Evolutionary conservation across 192 early-diverging fungal species (phyloP).

Genomic region (Mortierella hygrophila): DNA sequence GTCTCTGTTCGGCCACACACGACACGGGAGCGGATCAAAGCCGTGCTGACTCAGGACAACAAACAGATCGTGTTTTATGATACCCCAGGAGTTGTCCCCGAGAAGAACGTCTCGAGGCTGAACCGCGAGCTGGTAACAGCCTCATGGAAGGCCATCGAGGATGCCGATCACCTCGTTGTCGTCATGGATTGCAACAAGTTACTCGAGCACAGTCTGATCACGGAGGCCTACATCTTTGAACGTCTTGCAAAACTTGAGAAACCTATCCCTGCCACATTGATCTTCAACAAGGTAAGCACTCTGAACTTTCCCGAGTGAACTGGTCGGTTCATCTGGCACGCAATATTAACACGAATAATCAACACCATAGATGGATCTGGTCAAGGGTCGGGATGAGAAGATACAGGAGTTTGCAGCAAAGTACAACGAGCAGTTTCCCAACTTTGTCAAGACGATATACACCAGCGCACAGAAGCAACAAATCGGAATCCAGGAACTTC

Average conservation of each 20-base stretch:
- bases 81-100: slow-evolving; percentile 70
- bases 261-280: slow-evolving; percentile 61
- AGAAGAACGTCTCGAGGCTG: slow-evolving; percentile 57
- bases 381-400: slow-evolving; percentile 43
- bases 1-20: slow-evolving; percentile 81
- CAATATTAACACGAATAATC: background rate
- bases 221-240: slow-evolving; percentile 63
- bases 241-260: slow-evolving; percentile 53
- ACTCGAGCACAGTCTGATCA: slow-evolving; percentile 31
- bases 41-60: slow-evolving; percentile 65
- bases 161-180: slow-evolving; percentile 67
- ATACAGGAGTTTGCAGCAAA: slow-evolving; percentile 49
- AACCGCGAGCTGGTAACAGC: slow-evolving; percentile 66
- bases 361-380: slow-evolving; percentile 58
- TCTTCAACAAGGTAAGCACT: slow-evolving; percentile 69
- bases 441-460: slow-evolving; percentile 51
- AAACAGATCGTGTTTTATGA: slow-evolving; percentile 77
- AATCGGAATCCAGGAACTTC: slow-evolving; percentile 37
- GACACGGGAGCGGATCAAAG: slow-evolving; percentile 75
- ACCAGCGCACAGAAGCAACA: slow-evolving; percentile 26
- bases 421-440: slow-evolving; percentile 50
- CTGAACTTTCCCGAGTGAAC: background rate
- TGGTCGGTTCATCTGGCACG: background rate
- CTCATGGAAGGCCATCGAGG: slow-evolving; percentile 69
- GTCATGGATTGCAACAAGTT: slow-evolving; percentile 66